phyloP scores from a whole-genome alignment of 2,329 filamentous ascomycete genomes.

The Verticillium albo-atrum region DNA sequence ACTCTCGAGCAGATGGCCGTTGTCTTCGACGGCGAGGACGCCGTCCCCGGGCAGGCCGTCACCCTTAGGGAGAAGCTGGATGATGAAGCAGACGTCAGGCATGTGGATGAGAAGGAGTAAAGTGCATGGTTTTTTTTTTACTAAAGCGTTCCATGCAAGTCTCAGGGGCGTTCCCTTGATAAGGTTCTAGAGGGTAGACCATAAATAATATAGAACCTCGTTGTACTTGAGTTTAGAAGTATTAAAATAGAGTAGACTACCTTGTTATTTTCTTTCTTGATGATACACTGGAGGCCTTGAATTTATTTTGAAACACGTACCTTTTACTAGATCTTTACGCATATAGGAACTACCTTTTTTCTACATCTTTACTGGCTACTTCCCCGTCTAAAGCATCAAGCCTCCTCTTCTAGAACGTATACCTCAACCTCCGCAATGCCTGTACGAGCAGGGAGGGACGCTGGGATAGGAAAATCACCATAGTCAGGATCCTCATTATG shows the following conservation, averaged over 20 bases:
- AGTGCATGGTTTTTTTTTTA: too few species aligned
- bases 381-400: background rate
- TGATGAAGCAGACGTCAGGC: slow-evolving; percentile 27
- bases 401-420: background rate
- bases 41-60: slow-evolving; percentile 27
- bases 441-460: slow-evolving; percentile 48
- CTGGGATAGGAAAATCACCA: slow-evolving; percentile 48
- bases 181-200: too few species aligned
- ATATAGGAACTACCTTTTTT: background rate
- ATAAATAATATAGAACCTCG: too few species aligned
- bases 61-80: slow-evolving; percentile 41
- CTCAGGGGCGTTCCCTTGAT: too few species aligned
- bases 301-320: too few species aligned
- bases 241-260: too few species aligned
- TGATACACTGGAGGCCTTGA: too few species aligned
- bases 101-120: background rate
- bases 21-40: slow-evolving; percentile 60
- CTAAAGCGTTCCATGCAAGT: too few species aligned
- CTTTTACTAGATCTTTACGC: too few species aligned
- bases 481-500: slow-evolving; percentile 51
- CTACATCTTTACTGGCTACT: background rate
- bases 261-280: too few species aligned
- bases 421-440: slow-evolving; percentile 33
- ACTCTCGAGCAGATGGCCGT: slow-evolving; percentile 64
- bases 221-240: too few species aligned